Evolutionary conservation across 139 green algal species (phyloP), one percentile per base, ranked within the genome.

Genomic region (Chlorella sorokiniana): DNA sequence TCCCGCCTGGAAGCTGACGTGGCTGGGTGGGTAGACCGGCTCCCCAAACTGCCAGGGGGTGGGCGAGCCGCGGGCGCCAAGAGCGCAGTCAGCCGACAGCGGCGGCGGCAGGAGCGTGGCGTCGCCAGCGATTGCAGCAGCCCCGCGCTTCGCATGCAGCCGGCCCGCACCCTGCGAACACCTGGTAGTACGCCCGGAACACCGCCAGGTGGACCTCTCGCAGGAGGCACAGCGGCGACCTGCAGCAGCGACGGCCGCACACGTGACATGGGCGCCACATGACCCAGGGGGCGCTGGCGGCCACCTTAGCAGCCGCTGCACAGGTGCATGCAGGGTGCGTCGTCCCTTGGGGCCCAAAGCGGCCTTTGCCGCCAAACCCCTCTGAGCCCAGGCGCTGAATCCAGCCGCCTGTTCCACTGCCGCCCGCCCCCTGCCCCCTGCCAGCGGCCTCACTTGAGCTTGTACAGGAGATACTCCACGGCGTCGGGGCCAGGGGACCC

Each of bases 1-100:
- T 1, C 81, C 81, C 33, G 56, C 44, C 71, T 85, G 70, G 61
- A 85, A 85, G 71, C 71, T 81, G 16, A 85, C 70, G 35, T 68
- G 48, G 25, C n/a, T 33, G 23, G 81, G 71, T 8, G 81, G 81
- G 81, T 85, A 85, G n/a, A 85, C 25, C 6, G 81, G 81, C 45
- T 73, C 81, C 6, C 81, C 76, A 64, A 59, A 78, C 71, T 78
- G 71, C 45, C 65, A 33, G 0, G 11, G 16, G 44, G n/a, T 20
- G 44, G 42, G n/a, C 0, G 44, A 11, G 2, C 0, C 27, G 1
- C 41, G 23, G 1, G 6, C 18, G 38, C 52, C 4, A 6, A 44
- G 18, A 37, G 37, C n/a, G 38, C 11, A 44, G 38, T 3, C 1
- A 35, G 38, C 33, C 38, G 10, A 4, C 6, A 25, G 64, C 64